phyloP scores from a whole-genome alignment of 2,329 filamentous ascomycete species.

The Fusarium mexicanum region DNA sequence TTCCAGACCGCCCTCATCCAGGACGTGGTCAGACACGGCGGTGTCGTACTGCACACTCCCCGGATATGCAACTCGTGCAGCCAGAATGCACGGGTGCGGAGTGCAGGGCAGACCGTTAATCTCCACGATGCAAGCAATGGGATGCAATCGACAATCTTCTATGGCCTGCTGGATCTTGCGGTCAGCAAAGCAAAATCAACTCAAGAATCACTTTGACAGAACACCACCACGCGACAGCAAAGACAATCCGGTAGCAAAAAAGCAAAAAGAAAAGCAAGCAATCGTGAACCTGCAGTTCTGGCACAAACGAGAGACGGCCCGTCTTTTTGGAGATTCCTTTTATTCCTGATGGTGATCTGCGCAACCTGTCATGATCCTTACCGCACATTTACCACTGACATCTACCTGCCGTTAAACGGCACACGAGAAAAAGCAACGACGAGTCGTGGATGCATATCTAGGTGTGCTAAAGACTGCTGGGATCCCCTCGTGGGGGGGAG shows the following conservation, averaged over 20 bases:
- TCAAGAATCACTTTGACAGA: neutral
- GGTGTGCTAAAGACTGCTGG: slow-evolving; percentile 14
- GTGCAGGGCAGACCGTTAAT: slow-evolving; percentile 21
- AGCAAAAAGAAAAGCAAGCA: slow-evolving; percentile 19
- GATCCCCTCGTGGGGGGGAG: slow-evolving; percentile 2
- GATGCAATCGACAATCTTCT: slow-evolving; percentile 14
- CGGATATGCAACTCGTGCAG: slow-evolving; percentile 16
- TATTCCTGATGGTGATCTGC: slow-evolving; percentile 18
- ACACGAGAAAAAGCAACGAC: slow-evolving; percentile 16
- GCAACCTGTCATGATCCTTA: slow-evolving; percentile 18
- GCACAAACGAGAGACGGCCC: neutral
- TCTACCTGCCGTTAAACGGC: slow-evolving; percentile 1
- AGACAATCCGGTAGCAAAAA: neutral
- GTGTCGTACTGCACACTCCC: slow-evolving; percentile 18
- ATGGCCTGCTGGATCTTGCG: slow-evolving; percentile 22
- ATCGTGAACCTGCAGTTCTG: slow-evolving; percentile 18
- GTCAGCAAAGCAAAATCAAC: slow-evolving; percentile 8
- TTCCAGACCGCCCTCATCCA: slow-evolving; percentile 28
- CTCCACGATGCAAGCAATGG: slow-evolving; percentile 23
- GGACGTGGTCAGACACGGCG: slow-evolving; percentile 12
- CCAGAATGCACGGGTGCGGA: slow-evolving; percentile 21
- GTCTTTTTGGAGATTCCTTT: slow-evolving; percentile 25
- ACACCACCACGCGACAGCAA: neutral
- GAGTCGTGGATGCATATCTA: slow-evolving; percentile 21
- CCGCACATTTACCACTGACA: slow-evolving; percentile 3